Evolutionary conservation across 192 early-diverging fungal species (phyloP), one percentile per base, ranked within the genome.

Genomic region (Coemansia biformis): DNA sequence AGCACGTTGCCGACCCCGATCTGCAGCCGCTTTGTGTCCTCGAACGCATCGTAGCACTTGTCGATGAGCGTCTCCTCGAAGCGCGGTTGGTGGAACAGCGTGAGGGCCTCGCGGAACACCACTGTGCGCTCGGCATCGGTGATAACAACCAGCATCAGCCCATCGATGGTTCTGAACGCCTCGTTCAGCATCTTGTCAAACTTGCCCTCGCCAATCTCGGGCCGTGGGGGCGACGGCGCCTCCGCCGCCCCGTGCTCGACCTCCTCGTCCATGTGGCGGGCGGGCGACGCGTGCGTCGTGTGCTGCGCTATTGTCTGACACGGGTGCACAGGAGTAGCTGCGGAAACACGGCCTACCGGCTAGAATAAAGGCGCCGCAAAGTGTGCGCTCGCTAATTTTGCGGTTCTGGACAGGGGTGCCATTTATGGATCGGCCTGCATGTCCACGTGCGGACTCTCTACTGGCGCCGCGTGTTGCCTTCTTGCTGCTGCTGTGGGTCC

Each of bases 31-130:
- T 57, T 65, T 15, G 55, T 66, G 28, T 74, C 63, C 38, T 74
- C 63, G 24, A 74, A 74, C 11, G 70, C 56, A 37, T 74, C 70
- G 48, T 74, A 66, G 59, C 70, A 65, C 51, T 54, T 74, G 42
- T 65, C 63, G 10, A 74, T 54, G 9, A 74, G 59, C 28, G 63
- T 32, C 10, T 74, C 59, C 35, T 74, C 70, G 22, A 74, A 74
- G 28, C 39, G 48, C 4, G 63, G 62, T 59, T 74, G 63, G 43
- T 74, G 70, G 51, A 74, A 74, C 42, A 66, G 40, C 5, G 63
- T 40, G 38, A 66, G 31, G 40, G 62, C 63, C 30, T 62, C 70
- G 41, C 70, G 57, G 29, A 74, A 57, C 32, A 74, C 44, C 11
- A 44, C 51, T 4, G 34, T 24, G 24, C 63, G 63, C 28, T 65